Conservation (phyloP, 768 basidiomycete species). For the Phaeotremella fagi region DNA sequence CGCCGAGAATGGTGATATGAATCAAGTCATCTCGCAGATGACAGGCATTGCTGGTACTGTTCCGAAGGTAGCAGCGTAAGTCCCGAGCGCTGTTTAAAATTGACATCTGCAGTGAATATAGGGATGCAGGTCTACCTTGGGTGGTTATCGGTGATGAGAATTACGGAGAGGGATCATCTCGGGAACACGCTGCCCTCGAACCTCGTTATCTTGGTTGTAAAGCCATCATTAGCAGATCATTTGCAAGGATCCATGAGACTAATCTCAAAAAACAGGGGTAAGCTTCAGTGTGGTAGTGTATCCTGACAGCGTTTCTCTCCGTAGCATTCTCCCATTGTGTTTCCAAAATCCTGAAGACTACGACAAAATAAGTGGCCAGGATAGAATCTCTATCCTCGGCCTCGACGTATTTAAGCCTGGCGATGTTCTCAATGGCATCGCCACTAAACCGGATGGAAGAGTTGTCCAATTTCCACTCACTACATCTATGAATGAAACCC, state of each 20-base stretch:
- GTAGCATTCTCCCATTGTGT: slow-evolving; percentile 95
- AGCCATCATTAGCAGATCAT: slow-evolving; percentile 92
- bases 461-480: slow-evolving; percentile 73
- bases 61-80: slow-evolving; percentile 67
- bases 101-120: slow-evolving; percentile 59
- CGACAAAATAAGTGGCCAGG: slow-evolving; percentile 79
- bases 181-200: slow-evolving; percentile 72
- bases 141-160: slow-evolving; percentile 80
- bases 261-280: background rate
- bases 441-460: slow-evolving; percentile 76
- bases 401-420: slow-evolving; percentile 84
- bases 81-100: slow-evolving; percentile 1
- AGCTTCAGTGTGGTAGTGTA: slow-evolving; percentile 50
- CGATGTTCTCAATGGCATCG: slow-evolving; percentile 75
- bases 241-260: slow-evolving; percentile 56
- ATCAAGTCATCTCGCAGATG: slow-evolving; percentile 79
- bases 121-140: slow-evolving; percentile 86
- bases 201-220: slow-evolving; percentile 57
- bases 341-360: slow-evolving; percentile 90
- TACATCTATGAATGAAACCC: slow-evolving; percentile 94
- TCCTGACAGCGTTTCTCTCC: slow-evolving; percentile 80
- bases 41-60: slow-evolving; percentile 82
- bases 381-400: slow-evolving; percentile 84
- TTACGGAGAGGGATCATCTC: slow-evolving; percentile 97
- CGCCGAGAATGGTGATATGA: slow-evolving; percentile 87